Percentiles rank a stretch among this genome's conserved stretches.
Evolutionary conservation across 2,329 filamentous ascomycete genomes (phyloP).

Genomic region (Aspergillus clavatus): DNA sequence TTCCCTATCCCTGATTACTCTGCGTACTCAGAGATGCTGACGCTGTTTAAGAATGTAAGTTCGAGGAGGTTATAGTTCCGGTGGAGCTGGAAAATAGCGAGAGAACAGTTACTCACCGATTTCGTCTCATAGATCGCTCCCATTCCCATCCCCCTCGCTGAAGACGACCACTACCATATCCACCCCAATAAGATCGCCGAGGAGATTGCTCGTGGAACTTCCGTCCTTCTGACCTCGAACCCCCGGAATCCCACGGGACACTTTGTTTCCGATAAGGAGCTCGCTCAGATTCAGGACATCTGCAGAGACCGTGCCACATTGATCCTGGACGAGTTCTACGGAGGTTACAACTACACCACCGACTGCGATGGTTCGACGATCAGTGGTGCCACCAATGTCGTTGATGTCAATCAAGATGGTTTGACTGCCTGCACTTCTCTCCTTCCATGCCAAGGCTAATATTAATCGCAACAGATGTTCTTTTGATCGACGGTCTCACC

Average conservation of each 20-base stretch:
- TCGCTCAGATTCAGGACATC: constrained; percentile 87
- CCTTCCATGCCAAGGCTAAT: not conserved
- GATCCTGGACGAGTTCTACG: constrained; percentile 96
- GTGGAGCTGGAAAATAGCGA: not conserved
- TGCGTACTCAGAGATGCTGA: constrained; percentile 96
- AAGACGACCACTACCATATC: constrained; percentile 87
- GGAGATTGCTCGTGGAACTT: constrained; percentile 79
- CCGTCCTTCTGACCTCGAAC: constrained; percentile 90
- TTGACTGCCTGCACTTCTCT: constrained; percentile 7
- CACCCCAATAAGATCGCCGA: constrained; percentile 89
- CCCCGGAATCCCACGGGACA: constrained; percentile 90
- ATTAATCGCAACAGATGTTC: constrained; percentile 56
- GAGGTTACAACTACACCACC: constrained; percentile 91
- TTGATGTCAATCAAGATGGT: constrained; percentile 77
- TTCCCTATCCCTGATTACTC: constrained; percentile 97
- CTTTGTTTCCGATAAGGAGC: constrained; percentile 76
- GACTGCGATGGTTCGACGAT: constrained; percentile 88
- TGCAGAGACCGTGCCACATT: constrained; percentile 86
- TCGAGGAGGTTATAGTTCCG: not conserved
- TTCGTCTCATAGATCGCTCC: constrained; percentile 63
- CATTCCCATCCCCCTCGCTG: constrained; percentile 77
- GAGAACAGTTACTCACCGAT: not conserved
- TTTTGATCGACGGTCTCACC: constrained; percentile 92
- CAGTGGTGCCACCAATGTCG: constrained; percentile 81
- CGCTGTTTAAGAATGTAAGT: constrained; percentile 74